Conservation (phyloP, 1,284 basidiomycete species). For the Marasmius oreades region DNA sequence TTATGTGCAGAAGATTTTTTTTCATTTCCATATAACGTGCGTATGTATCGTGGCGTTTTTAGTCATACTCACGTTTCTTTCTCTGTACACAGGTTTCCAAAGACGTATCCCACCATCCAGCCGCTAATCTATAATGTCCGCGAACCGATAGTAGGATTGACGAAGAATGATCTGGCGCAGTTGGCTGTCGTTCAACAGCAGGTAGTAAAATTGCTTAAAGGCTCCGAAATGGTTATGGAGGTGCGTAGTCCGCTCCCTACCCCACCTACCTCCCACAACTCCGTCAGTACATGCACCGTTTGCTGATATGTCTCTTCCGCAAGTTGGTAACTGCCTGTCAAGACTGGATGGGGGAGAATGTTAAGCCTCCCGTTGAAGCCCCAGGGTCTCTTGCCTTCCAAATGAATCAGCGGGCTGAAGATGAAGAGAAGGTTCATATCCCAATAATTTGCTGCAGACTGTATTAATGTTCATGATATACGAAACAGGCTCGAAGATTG, state of each 20-base stretch:
- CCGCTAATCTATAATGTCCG: conserved; percentile 62
- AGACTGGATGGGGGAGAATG: conserved; percentile 62
- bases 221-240: conserved; percentile 73
- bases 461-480: conserved; percentile 6
- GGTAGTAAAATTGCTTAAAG: conserved; percentile 58
- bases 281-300: no score
- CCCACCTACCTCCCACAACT: not conserved
- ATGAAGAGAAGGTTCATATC: conserved; percentile 54
- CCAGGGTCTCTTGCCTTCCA: conserved; percentile 68
- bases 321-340: conserved; percentile 65
- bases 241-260: conserved; percentile 30
- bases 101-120: conserved; percentile 70
- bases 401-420: conserved; percentile 66
- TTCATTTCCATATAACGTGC: conserved; percentile 68
- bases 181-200: conserved; percentile 54
- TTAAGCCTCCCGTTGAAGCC: conserved; percentile 55
- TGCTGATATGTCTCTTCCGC: conserved; percentile 1
- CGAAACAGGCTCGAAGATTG: conserved; percentile 37
- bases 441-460: not conserved
- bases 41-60: conserved; percentile 17
- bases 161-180: conserved; percentile 47
- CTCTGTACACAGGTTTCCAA: conserved; percentile 54
- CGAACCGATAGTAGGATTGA: conserved; percentile 58
- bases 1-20: conserved; percentile 53
- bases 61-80: not conserved